Evolutionary conservation across 1,284 basidiomycete species (phyloP).

Genomic region (Sanghuangporus baumii): DNA sequence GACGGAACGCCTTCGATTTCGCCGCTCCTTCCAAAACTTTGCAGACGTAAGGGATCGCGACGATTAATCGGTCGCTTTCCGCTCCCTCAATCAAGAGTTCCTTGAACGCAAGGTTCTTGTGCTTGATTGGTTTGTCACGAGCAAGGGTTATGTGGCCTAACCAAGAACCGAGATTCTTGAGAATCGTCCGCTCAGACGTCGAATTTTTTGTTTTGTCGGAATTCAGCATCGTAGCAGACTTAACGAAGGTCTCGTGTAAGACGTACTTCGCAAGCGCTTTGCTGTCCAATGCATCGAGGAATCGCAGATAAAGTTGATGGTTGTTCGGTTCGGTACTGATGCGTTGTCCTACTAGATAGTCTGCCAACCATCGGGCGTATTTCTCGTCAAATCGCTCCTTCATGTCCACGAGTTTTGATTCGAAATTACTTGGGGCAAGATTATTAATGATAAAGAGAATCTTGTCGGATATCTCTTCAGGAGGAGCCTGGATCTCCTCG

Average conservation of each 20-base stretch:
- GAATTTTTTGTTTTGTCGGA: conserved; percentile 87
- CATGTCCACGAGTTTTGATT: conserved; percentile 83
- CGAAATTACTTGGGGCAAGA: conserved; percentile 91
- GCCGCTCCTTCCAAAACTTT: conserved; percentile 92
- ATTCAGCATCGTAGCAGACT: conserved; percentile 84
- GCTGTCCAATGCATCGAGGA: conserved; percentile 79
- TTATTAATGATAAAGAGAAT: conserved; percentile 99
- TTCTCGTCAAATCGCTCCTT: conserved; percentile 72
- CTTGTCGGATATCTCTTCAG: conserved; percentile 87
- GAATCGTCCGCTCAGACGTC: conserved; percentile 76
- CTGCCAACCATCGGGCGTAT: conserved; percentile 93
- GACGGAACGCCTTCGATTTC: conserved; percentile 87
- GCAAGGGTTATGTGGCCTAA: conserved; percentile 92
- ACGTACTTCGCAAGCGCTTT: conserved; percentile 69
- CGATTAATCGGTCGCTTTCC: conserved; percentile 86
- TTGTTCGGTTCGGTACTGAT: conserved; percentile 97
- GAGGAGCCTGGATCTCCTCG: conserved; percentile 60
- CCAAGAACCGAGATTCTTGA: conserved; percentile 97
- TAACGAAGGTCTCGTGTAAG: conserved; percentile 89
- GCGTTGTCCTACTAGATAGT: conserved; percentile 95
- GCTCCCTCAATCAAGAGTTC: conserved; percentile 95
- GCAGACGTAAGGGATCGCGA: conserved; percentile 98
- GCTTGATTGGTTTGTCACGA: conserved; percentile 86
- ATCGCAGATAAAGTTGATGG: conserved; percentile 90
- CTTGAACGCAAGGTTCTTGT: conserved; percentile 94